Evolutionary conservation across 129 eudicot species (phyloP).

Genomic region (Chrysanthemum makinoi): DNA sequence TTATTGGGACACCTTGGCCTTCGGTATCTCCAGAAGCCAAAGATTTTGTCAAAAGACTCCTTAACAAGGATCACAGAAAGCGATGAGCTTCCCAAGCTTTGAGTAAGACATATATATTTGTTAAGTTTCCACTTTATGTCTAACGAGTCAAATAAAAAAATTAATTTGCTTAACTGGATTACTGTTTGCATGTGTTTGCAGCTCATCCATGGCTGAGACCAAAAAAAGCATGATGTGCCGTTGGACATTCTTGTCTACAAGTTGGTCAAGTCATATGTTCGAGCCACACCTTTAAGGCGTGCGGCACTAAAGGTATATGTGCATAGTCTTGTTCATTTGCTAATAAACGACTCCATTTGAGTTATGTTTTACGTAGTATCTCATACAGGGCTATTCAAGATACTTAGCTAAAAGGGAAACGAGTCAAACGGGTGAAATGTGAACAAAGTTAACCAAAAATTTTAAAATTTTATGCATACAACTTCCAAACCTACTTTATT

Average conservation of each 20-base stretch:
- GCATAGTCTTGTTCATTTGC: not conserved
- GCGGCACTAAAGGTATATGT: slow-evolving; percentile 74
- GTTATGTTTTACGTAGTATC: no score
- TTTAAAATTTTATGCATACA: no score
- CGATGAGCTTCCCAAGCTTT: slow-evolving; percentile 97
- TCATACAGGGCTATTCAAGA: no score
- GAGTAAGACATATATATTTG: slow-evolving; percentile 36
- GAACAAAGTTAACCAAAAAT: no score
- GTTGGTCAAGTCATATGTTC: slow-evolving; percentile 75
- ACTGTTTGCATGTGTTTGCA: slow-evolving; percentile 26
- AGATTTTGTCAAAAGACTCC: slow-evolving; percentile 86
- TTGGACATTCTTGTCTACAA: slow-evolving; percentile 70
- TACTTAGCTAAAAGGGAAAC: no score
- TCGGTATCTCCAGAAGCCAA: slow-evolving; percentile 73
- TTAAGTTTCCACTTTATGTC: not conserved
- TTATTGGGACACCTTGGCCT: slow-evolving; percentile 91
- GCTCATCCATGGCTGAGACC: slow-evolving; percentile 91
- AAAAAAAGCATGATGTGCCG: slow-evolving; percentile 56
- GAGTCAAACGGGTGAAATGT: no score
- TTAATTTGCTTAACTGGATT: no score
- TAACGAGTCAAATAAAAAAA: no score
- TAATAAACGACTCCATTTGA: no score
- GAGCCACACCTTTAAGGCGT: slow-evolving; percentile 82
- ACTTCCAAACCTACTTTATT: no score
- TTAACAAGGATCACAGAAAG: slow-evolving; percentile 87